Percentiles rank a stretch among this genome's conserved stretches.
Conservation (phyloP, 129 eudicot genomes). For the Solidago caesia region DNA sequence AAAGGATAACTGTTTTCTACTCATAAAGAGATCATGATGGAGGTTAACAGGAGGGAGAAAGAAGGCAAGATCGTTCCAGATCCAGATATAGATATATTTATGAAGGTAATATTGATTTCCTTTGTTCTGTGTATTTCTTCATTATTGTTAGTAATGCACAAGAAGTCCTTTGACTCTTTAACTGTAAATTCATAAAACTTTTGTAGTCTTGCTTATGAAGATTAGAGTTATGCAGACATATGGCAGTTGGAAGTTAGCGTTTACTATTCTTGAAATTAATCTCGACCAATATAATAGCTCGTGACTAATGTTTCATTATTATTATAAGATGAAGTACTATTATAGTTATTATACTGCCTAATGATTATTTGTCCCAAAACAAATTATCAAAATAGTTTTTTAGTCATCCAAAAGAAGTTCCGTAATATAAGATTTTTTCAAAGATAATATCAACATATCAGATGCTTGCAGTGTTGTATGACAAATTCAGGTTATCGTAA, state of each 20-base stretch:
- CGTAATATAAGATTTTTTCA: not conserved
- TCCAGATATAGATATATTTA: conserved; percentile 53
- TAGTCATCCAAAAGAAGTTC: not conserved
- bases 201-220: not conserved
- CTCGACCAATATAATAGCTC: too few species aligned
- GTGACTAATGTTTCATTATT: too few species aligned
- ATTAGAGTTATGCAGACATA: conserved; percentile 8
- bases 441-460: not conserved
- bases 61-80: conserved; percentile 51
- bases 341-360: not conserved
- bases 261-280: not conserved
- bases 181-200: not conserved
- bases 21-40: conserved; percentile 41
- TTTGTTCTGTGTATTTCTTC: not conserved
- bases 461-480: not conserved
- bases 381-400: not conserved
- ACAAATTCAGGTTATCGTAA: not conserved
- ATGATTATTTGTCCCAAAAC: not conserved
- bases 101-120: conserved; percentile 44
- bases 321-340: not conserved
- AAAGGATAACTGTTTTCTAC: not conserved
- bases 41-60: conserved; percentile 52
- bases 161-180: not conserved
- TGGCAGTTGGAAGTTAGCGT: not conserved
- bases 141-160: not conserved